Evolutionary conservation across 164 flowering plant genomes (phyloP).

Genomic region (Chimonanthus praecox): DNA sequence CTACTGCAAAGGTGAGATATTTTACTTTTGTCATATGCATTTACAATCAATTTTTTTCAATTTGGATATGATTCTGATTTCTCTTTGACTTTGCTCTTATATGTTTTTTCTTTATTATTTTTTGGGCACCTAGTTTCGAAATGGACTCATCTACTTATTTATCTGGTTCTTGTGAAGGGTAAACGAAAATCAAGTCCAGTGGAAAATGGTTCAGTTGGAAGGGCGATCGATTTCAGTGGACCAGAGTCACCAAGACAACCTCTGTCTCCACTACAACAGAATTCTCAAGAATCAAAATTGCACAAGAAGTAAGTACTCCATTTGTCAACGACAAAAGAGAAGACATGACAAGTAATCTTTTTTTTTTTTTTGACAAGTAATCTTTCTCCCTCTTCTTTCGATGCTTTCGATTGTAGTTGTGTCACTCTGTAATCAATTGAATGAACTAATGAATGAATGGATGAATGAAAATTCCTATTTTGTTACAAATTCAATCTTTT

Average conservation of each 20-base stretch:
- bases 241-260: slow-evolving; percentile 48
- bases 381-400: too few species aligned
- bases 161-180: slow-evolving; percentile 30
- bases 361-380: too few species aligned
- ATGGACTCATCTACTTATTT: too few species aligned
- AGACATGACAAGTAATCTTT: too few species aligned
- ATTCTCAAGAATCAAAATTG: slow-evolving; percentile 51
- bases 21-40: neutral
- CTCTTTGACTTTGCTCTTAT: neutral
- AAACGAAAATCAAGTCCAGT: slow-evolving; percentile 64
- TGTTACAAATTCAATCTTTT: too few species aligned
- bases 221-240: slow-evolving; percentile 42
- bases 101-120: neutral
- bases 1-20: slow-evolving; percentile 57
- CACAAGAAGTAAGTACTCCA: slow-evolving; percentile 28
- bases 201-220: slow-evolving; percentile 37
- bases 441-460: too few species aligned
- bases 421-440: too few species aligned
- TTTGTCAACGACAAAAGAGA: too few species aligned
- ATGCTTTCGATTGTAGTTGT: too few species aligned
- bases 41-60: neutral
- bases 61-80: neutral
- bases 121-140: neutral
- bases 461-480: too few species aligned
- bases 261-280: slow-evolving; percentile 54